These are phyloP conservation scores for Epichloe amarillans DNA, from an alignment of 2,329 filamentous ascomycete species.

Conservation along the genomic window DNA sequence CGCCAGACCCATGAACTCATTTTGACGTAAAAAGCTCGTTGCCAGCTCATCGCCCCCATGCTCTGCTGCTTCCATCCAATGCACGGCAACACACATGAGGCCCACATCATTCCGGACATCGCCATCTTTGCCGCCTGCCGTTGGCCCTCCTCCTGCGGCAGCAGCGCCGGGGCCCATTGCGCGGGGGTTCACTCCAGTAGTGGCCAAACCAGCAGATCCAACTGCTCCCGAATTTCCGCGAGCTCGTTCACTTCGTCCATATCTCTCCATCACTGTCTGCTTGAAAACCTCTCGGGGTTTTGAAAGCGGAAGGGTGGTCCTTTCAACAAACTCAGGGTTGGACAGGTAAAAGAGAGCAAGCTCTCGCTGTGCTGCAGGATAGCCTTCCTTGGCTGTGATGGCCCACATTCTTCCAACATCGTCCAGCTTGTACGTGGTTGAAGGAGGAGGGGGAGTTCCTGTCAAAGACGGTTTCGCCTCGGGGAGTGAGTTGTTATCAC, in stretches of 20 bases:
- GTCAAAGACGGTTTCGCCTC: slow-evolving; percentile 22
- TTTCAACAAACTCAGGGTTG: slow-evolving; percentile 70
- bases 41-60: slow-evolving; percentile 78
- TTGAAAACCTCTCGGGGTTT: slow-evolving; percentile 84
- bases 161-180: slow-evolving; percentile 11
- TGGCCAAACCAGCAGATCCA: slow-evolving; percentile 12
- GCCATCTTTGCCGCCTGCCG: slow-evolving; percentile 23
- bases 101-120: slow-evolving; percentile 62
- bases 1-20: slow-evolving; percentile 26
- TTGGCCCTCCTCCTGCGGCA: slow-evolving; percentile 11
- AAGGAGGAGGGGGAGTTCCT: slow-evolving; percentile 33
- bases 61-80: slow-evolving; percentile 92
- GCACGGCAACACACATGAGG: slow-evolving; percentile 85
- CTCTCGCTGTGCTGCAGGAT: slow-evolving; percentile 75
- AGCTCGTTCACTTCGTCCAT: slow-evolving; percentile 28
- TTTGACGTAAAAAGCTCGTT: slow-evolving; percentile 65
- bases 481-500: slow-evolving; percentile 16
- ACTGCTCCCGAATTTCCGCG: slow-evolving; percentile 12
- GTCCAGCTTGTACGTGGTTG: slow-evolving; percentile 54
- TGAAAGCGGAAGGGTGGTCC: slow-evolving; percentile 71
- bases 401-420: slow-evolving; percentile 84
- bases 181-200: slow-evolving; percentile 11
- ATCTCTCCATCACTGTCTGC: slow-evolving; percentile 66
- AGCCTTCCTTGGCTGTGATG: slow-evolving; percentile 84
- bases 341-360: slow-evolving; percentile 88